Evolutionary conservation across 2,329 filamentous ascomycete genomes (phyloP), one percentile per base, ranked within the genome.

Genomic region (Phaeosphaeria sp.): DNA sequence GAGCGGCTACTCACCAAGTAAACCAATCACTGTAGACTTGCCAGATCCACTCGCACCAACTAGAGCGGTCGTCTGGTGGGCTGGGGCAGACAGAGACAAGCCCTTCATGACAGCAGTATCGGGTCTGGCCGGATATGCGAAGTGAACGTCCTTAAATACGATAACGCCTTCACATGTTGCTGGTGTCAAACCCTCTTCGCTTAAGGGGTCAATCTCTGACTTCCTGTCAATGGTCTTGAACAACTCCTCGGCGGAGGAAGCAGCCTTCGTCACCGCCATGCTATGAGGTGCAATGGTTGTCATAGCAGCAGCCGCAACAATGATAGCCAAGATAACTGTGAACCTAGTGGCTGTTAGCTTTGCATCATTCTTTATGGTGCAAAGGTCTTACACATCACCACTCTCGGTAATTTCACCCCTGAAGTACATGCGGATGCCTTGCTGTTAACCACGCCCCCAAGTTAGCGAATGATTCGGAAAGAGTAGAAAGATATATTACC

Each of bases 21-120:
- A 82, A 10, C 93, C 94, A 27, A 98, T 89, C 61, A 98, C 93
- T 0, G 94, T 98, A 71, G 89, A 93, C 80, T 98, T 99, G 39
- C 95, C 95, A 39, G 90, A 96, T 3, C 95, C 95, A 21, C 93
- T 97, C 0, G 94, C 91, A 54, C 95, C 95, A 7, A 99, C 95
- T 3, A 99, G 81, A 1, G 95, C 95, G 6, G 93, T 97, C 0
- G 90, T 93, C 79, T 96, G 96, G 25, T 93, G 92, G 3, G 93
- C 92, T 6, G 93, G 93, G 30, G 97, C 89, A 0, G 85, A 78
- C 1, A 99, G 84, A 51, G 83, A 90, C 46, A 98, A 89, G 62
- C 89, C 87, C 50, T 95, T 83, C 89, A 99, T 93, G 44, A 98
- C 91, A 1, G 87, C 85, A 6, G 96, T 92, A 68, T 97, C 93